A percentile compares a stretch with the other conserved stretches of the same genome.
Conservation (phyloP, 331 rosid genomes). For the Malus hybrid region DNA sequence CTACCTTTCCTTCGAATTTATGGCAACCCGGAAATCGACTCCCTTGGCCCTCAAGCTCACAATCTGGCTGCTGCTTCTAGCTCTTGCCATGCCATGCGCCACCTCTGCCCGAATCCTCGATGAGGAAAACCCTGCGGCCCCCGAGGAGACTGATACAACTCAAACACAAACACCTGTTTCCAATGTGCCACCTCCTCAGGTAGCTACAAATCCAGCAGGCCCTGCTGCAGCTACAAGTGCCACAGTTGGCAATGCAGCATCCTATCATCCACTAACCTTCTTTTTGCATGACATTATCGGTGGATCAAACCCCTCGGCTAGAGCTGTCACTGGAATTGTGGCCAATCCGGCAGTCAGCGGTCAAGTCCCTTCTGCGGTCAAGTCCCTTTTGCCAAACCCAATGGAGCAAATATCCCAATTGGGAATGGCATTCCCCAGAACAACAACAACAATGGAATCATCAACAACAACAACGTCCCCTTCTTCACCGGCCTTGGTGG, state of each 20-base stretch:
- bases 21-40: conserved; percentile 23
- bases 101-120: conserved; percentile 38
- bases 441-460: conserved; percentile 59
- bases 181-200: conserved; percentile 8
- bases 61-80: conserved; percentile 19
- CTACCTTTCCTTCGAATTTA: background rate
- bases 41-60: conserved; percentile 15
- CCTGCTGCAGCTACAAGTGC: conserved; percentile 3
- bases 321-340: conserved; percentile 67
- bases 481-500: conserved; percentile 84
- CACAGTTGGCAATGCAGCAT: background rate
- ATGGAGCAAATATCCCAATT: conserved; percentile 51
- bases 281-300: conserved; percentile 83
- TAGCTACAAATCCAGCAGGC: background rate
- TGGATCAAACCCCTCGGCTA: conserved; percentile 72
- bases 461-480: conserved; percentile 76
- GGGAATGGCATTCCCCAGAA: conserved; percentile 59
- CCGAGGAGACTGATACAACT: conserved; percentile 10
- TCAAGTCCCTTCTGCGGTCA: background rate
- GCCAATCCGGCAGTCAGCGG: conserved; percentile 63
- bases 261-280: conserved; percentile 38
- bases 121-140: conserved; percentile 20
- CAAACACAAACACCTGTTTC: conserved; percentile 26
- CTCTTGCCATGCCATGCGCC: conserved; percentile 22
- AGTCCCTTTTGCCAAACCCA: conserved; percentile 84